Percentiles rank a stretch among this genome's conserved stretches.
These are phyloP conservation scores for Macadamia integrifolia DNA, from an alignment of 164 flowering plant species.

Conservation along the genomic window DNA sequence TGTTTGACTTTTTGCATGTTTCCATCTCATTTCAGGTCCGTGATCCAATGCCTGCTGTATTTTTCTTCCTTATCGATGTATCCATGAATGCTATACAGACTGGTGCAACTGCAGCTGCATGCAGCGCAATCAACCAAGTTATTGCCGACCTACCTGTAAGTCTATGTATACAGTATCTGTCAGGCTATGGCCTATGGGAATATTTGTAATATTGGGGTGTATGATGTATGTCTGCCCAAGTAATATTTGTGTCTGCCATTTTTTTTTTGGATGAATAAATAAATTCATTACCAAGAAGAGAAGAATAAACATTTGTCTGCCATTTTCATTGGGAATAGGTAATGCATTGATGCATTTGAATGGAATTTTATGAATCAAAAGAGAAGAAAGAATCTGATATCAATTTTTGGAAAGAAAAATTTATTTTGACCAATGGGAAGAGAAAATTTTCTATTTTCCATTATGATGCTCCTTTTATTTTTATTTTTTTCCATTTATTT, in stretches of 20 bases:
- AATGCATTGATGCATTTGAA: neutral
- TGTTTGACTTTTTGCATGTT: neutral
- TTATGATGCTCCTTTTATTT: no score
- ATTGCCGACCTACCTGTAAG: constrained; percentile 95
- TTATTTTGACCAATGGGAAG: no score
- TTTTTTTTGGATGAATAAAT: no score
- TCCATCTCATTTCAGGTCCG: constrained; percentile 58
- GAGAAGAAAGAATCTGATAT: no score
- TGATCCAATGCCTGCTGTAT: constrained; percentile 99
- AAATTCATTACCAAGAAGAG: no score
- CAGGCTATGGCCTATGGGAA: neutral
- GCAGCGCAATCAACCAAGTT: constrained; percentile 92
- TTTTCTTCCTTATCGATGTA: constrained; percentile 93
- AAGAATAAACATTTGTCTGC: neutral
- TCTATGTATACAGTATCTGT: constrained; percentile 4
- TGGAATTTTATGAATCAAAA: neutral
- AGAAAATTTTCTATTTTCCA: no score
- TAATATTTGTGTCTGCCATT: neutral
- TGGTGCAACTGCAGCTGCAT: constrained; percentile 99
- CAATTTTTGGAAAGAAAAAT: no score
- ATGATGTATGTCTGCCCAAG: neutral
- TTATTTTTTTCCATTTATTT: no score
- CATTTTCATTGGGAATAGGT: neutral
- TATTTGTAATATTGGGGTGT: neutral
- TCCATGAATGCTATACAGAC: constrained; percentile 96